phyloP scores from a whole-genome alignment of 192 early-diverging fungal species.

The Podila verticillata region DNA sequence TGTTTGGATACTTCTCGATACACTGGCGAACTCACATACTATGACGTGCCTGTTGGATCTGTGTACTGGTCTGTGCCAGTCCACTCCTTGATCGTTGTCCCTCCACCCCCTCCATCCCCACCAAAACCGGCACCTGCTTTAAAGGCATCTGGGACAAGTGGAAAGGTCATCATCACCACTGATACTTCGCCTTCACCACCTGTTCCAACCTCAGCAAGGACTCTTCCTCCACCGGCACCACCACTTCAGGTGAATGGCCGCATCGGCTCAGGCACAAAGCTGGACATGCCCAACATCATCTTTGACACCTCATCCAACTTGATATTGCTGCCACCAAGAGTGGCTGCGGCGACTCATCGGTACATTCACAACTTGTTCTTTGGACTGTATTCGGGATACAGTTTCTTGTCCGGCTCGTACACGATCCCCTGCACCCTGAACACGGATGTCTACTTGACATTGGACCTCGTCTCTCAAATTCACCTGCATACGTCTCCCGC shows the following conservation, averaged over 20 bases:
- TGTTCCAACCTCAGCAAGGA: not conserved
- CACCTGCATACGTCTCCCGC: not conserved
- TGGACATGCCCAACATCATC: constrained; percentile 4
- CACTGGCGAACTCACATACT: constrained; percentile 1
- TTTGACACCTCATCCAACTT: constrained; percentile 24
- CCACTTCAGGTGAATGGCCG: not conserved
- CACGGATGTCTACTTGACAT: constrained; percentile 13
- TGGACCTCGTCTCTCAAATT: constrained; percentile 3
- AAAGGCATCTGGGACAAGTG: not conserved
- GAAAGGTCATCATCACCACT: not conserved
- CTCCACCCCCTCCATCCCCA: not conserved
- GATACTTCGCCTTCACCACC: not conserved
- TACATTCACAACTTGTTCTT: constrained; percentile 32
- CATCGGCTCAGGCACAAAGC: not conserved
- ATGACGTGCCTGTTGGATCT: constrained; percentile 3
- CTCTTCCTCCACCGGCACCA: not conserved
- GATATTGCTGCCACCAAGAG: constrained; percentile 20
- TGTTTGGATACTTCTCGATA: constrained; percentile 19
- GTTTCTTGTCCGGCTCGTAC: constrained; percentile 3
- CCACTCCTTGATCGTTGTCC: constrained; percentile 3
- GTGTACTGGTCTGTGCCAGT: constrained; percentile 29
- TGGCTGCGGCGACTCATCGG: constrained; percentile 8
- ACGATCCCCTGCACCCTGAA: constrained; percentile 17
- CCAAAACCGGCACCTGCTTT: not conserved
- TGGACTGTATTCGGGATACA: constrained; percentile 29